Conservation (phyloP, 2,329 filamentous ascomycete genomes). For the Alternaria solani region DNA sequence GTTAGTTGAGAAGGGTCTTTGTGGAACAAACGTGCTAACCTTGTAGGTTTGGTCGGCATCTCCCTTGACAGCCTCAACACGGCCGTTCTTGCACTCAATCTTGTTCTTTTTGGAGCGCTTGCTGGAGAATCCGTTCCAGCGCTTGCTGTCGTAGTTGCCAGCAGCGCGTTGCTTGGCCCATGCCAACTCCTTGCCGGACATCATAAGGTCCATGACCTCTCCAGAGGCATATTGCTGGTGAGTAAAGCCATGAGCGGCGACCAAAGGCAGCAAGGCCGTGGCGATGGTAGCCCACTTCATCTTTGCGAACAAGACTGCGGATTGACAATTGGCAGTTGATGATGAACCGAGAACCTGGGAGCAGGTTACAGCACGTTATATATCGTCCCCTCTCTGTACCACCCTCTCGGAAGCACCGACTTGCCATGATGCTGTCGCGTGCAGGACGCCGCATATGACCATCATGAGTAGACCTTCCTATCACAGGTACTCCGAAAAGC, state of each 20-base stretch:
- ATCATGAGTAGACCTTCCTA: conserved; percentile 40
- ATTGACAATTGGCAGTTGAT: conserved; percentile 34
- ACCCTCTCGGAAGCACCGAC: conserved; percentile 10
- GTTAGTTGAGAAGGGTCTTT: not conserved
- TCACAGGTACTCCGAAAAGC: conserved; percentile 34
- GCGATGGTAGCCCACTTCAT: conserved; percentile 47
- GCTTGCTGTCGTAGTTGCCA: conserved; percentile 43
- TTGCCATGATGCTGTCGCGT: conserved; percentile 22
- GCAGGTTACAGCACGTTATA: conserved; percentile 26
- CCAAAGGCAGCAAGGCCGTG: conserved; percentile 43
- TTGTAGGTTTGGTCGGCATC: conserved; percentile 53
- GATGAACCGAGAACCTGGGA: conserved; percentile 24
- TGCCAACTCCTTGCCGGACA: conserved; percentile 44
- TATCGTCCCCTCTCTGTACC: conserved; percentile 2
- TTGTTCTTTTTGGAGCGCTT: conserved; percentile 38
- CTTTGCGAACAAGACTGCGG: conserved; percentile 30
- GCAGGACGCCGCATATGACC: conserved; percentile 25
- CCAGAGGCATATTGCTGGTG: conserved; percentile 45
- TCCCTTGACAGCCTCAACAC: conserved; percentile 48
- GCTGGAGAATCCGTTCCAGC: conserved; percentile 42
- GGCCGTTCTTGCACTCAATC: conserved; percentile 47
- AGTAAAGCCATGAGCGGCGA: conserved; percentile 37
- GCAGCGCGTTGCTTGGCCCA: conserved; percentile 45
- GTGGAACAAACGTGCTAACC: not conserved
- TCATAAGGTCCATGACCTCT: conserved; percentile 47